phyloP scores from a whole-genome alignment of 2,329 filamentous ascomycete species.

The Fusarium pseudograminearum region DNA sequence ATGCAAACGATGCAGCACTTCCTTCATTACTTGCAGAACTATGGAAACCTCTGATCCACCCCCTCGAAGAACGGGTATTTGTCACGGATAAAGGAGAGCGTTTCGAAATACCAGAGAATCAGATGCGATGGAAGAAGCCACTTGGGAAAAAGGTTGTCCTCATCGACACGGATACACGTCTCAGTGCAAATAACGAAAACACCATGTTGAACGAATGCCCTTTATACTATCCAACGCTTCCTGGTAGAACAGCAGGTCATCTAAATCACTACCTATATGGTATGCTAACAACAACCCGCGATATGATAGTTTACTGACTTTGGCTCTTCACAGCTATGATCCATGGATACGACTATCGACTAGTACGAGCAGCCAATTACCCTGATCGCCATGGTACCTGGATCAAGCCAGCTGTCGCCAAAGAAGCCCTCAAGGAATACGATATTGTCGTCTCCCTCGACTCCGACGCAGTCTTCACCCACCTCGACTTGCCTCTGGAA shows the following conservation, averaged over 20 bases:
- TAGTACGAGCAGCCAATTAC: slow-evolving; percentile 58
- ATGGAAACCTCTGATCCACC: slow-evolving; percentile 24
- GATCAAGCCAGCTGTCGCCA: slow-evolving; percentile 58
- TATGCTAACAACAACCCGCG: background rate
- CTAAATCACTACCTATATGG: slow-evolving; percentile 44
- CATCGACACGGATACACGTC: slow-evolving; percentile 20
- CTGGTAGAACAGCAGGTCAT: slow-evolving; percentile 19
- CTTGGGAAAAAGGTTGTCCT: slow-evolving; percentile 1
- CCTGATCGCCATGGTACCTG: slow-evolving; percentile 59
- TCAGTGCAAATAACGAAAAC: background rate
- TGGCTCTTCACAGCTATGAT: slow-evolving; percentile 47
- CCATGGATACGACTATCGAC: slow-evolving; percentile 63
- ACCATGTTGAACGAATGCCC: slow-evolving; percentile 16
- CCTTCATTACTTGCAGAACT: slow-evolving; percentile 3
- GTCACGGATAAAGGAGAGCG: slow-evolving; percentile 22
- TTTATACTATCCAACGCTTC: background rate
- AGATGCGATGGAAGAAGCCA: slow-evolving; percentile 18
- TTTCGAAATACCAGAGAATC: slow-evolving; percentile 2
- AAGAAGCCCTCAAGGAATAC: slow-evolving; percentile 55
- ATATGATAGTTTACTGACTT: background rate
- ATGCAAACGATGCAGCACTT: background rate
- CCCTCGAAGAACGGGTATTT: slow-evolving; percentile 6
- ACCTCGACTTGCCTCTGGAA: slow-evolving; percentile 59
- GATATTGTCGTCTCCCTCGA: slow-evolving; percentile 60
- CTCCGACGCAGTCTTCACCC: slow-evolving; percentile 57